Conservation (phyloP, 2,329 filamentous ascomycete genomes). For the Ambrosiella beaveri region DNA sequence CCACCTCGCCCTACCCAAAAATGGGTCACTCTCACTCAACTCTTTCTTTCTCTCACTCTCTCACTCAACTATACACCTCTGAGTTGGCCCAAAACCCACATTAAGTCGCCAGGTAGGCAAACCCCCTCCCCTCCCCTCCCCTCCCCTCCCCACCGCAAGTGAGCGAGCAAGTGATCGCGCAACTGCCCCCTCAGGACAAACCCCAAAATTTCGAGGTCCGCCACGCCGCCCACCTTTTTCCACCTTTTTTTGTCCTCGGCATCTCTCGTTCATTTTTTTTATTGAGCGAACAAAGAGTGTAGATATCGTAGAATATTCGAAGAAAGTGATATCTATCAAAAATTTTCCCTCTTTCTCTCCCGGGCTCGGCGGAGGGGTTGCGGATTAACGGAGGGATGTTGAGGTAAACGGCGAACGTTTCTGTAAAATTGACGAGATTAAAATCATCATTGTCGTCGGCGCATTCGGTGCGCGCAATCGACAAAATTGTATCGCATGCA, state of each 20-base stretch:
- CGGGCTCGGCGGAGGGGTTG: too few relatives aligned
- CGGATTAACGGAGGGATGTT: too few relatives aligned
- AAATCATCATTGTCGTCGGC: neutral
- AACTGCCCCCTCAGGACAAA: neutral
- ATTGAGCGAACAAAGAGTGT: neutral
- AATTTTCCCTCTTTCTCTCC: too few relatives aligned
- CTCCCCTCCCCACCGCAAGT: neutral
- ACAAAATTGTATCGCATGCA: neutral
- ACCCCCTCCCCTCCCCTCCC: neutral
- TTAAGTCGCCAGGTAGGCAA: too few relatives aligned
- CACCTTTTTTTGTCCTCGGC: neutral
- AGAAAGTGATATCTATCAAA: neutral
- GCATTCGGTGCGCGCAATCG: neutral
- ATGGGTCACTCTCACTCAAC: too few relatives aligned
- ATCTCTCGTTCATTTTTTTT: constrained; percentile 3
- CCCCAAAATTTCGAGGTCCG: neutral
- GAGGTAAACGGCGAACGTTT: too few relatives aligned
- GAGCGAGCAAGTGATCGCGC: neutral
- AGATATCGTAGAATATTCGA: neutral
- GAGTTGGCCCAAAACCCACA: too few relatives aligned
- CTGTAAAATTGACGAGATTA: too few relatives aligned
- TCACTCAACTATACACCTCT: too few relatives aligned
- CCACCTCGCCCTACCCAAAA: too few relatives aligned
- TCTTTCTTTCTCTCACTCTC: too few relatives aligned
- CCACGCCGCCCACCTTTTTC: neutral